These are phyloP conservation scores for Colletotrichum shisoi DNA, from an alignment of 2,329 filamentous ascomycete species.

Conservation along the genomic window DNA sequence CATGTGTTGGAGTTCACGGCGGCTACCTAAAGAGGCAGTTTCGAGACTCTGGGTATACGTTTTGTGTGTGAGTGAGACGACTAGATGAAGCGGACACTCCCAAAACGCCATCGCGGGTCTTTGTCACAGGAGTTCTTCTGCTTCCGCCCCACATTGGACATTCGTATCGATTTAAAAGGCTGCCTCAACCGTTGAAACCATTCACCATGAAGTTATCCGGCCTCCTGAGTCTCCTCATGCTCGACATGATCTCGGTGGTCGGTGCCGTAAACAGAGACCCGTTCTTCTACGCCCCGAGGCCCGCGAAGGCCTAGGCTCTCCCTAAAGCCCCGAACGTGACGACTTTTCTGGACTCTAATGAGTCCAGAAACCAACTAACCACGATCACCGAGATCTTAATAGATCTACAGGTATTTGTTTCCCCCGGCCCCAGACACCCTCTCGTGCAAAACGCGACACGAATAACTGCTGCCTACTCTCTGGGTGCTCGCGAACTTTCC, in stretches of 20 bases:
- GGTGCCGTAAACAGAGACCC: conserved; percentile 2
- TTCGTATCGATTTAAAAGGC: too few species aligned
- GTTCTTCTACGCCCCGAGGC: conserved; percentile 11
- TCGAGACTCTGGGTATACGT: not conserved
- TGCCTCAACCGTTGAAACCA: not conserved
- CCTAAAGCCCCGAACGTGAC: not conserved
- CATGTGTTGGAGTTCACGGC: too few species aligned
- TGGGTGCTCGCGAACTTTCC: not conserved
- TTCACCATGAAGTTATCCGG: conserved; percentile 1
- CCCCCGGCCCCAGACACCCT: not conserved
- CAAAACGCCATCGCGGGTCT: not conserved
- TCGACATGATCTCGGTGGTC: not conserved
- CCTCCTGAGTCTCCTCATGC: not conserved
- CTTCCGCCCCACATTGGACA: too few species aligned
- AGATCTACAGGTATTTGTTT: conserved; percentile 20
- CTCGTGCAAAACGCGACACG: too few species aligned
- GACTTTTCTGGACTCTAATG: conserved; percentile 24
- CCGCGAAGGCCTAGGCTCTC: conserved; percentile 2
- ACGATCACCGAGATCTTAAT: conserved; percentile 14
- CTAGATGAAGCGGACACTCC: not conserved
- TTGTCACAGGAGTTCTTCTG: not conserved
- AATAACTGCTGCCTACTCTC: too few species aligned
- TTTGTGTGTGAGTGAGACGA: not conserved
- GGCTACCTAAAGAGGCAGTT: not conserved
- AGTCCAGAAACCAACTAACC: conserved; percentile 12